Conservation (phyloP, 75 land plant genomes). For the Azolla pinnata region DNA sequence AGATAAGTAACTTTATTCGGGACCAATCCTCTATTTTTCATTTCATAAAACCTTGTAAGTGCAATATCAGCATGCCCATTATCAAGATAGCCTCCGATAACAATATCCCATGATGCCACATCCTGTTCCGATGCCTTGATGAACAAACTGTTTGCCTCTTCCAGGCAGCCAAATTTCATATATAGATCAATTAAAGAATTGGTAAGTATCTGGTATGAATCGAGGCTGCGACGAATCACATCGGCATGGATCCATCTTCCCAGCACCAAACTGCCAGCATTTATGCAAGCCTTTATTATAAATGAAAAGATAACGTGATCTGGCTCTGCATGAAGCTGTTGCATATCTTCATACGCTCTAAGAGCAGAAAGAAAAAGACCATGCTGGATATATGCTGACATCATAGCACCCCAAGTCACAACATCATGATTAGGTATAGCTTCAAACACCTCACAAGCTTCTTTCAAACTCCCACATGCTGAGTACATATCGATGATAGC, state of each 20-base stretch:
- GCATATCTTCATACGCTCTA: conserved; percentile 13
- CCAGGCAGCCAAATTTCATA: conserved; percentile 30
- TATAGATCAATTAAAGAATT: conserved; percentile 38
- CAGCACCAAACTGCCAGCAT: conserved; percentile 7
- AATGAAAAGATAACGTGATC: conserved; percentile 18
- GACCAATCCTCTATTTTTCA: conserved; percentile 11
- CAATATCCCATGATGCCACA: conserved; percentile 27
- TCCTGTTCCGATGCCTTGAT: conserved; percentile 15
- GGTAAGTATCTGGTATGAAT: conserved; percentile 11
- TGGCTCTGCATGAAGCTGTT: conserved; percentile 6
- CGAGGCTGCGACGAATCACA: conserved; percentile 1
- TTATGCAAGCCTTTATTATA: conserved; percentile 16
- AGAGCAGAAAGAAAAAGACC: conserved; percentile 10
- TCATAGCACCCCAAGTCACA: conserved; percentile 31
- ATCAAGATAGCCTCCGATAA: conserved; percentile 19
- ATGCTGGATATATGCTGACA: conserved; percentile 19
- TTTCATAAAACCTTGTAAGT: neutral
- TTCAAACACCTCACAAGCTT: conserved; percentile 37
- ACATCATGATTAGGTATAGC: conserved; percentile 11
- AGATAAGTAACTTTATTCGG: conserved; percentile 24
- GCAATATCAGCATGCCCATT: conserved; percentile 19
- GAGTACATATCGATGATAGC: conserved; percentile 55
- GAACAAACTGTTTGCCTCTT: conserved; percentile 26
- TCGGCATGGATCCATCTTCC: conserved; percentile 23
- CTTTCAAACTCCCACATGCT: conserved; percentile 27